phyloP scores from a whole-genome alignment of 805 yeast species.

The Hanseniaspora osmophila region DNA sequence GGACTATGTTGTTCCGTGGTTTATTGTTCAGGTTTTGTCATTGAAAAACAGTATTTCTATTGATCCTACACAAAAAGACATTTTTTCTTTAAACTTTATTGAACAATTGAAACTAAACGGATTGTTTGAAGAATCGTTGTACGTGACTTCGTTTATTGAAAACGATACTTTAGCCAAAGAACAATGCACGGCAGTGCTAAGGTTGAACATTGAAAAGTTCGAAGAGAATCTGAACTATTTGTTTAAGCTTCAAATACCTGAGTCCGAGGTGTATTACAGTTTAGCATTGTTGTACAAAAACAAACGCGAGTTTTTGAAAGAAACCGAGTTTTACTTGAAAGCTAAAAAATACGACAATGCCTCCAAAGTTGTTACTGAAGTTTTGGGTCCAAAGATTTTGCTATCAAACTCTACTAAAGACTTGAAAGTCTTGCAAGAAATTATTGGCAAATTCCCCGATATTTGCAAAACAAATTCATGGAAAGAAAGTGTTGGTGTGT shows the following conservation, averaged over 20 bases:
- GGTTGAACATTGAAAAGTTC: constrained; percentile 15
- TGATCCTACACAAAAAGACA: constrained; percentile 23
- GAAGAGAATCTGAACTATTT: constrained; percentile 13
- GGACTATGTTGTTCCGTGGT: constrained; percentile 33
- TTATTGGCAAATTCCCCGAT: constrained; percentile 32
- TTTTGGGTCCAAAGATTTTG: constrained; percentile 64
- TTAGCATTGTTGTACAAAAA: constrained; percentile 33
- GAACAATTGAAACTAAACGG: constrained; percentile 35
- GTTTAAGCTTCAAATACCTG: constrained; percentile 35
- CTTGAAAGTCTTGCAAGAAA: constrained; percentile 19
- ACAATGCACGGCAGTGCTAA: constrained; percentile 23
- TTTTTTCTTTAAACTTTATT: constrained; percentile 31
- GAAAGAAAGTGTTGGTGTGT: constrained; percentile 46
- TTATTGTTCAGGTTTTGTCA: constrained; percentile 31
- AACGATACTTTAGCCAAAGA: constrained; percentile 32
- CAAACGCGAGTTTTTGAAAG: constrained; percentile 38
- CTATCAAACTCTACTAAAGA: constrained; percentile 27
- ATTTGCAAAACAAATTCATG: constrained; percentile 29
- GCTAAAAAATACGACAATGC: constrained; percentile 55
- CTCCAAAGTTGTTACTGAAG: constrained; percentile 36
- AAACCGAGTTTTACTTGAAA: constrained; percentile 43
- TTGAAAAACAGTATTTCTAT: constrained; percentile 16
- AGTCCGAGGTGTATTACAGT: constrained; percentile 35
- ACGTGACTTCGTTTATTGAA: constrained; percentile 42
- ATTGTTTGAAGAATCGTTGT: constrained; percentile 45